Base-by-base conservation (phyloP, 495 filamentous ascomycete species). In the Aspergillus funiculosus region DNA sequence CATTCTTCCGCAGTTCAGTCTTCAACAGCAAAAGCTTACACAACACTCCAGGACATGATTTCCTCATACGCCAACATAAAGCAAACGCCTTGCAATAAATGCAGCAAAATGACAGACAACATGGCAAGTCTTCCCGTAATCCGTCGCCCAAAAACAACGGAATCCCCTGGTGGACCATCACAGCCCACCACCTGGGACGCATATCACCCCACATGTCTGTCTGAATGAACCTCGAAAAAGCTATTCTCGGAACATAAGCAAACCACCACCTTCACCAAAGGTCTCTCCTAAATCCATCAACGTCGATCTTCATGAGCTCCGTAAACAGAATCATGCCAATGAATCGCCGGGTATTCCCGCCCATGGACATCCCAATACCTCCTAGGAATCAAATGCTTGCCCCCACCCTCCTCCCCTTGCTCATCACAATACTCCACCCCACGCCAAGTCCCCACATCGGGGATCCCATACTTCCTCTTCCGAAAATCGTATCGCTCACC, bases 21-120 rank as follows among this genome's bases (percentile, higher is more conserved):
- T 25, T 4, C 7, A 1, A 20, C 5, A 28, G 9, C 19, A 28
- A 42, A 29, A 5, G 29, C 52, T 63, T n/a, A n/a, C 27, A 60
- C 30, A 24, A 27, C 5, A 5, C 14, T 19, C 6, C 3, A 52
- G 49, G 49, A 46, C 26, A 52, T 52, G 49, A 37, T 46, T 14
- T 30, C 43, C 29, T 66, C 70, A 18, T 73, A 73, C 39, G 51
- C 62, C 6, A 56, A 64, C 46, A 56, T 72, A 43, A 69, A 67
- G 29, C 60, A 66, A 32, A 63, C 61, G 3, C 53, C 60, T 6
- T 73, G 70, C 38, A 47, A 51, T 0, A 69, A 67, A 38, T 73
- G 70, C 53, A 55, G 51, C 21, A 57, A 56, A 3, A 54, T 72
- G 49, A 67, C 63, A 28, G 58, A 72, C 50, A 52, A 55, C n/a